These are phyloP conservation scores for Phytophthora lateralis DNA, from an alignment of 352 stramenopile genomes.

Conservation along the genomic window DNA sequence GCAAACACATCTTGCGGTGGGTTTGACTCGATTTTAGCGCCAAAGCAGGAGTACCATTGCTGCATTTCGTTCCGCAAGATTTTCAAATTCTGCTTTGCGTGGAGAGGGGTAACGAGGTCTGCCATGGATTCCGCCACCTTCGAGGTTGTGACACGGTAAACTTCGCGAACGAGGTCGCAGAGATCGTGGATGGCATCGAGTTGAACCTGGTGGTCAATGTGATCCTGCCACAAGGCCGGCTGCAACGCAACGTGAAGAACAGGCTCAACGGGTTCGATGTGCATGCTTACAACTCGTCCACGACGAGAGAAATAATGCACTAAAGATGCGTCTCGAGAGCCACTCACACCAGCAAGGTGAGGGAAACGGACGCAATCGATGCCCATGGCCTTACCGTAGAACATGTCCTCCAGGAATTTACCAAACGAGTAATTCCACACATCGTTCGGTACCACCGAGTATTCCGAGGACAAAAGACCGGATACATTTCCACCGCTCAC, in stretches of 20 bases:
- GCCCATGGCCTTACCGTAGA: slow-evolving; percentile 81
- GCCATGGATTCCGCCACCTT: slow-evolving; percentile 82
- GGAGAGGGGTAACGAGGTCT: slow-evolving; percentile 68
- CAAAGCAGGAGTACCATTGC: slow-evolving; percentile 86
- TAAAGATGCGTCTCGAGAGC: slow-evolving; percentile 69
- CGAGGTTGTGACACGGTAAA: slow-evolving; percentile 74
- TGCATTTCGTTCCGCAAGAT: slow-evolving; percentile 83
- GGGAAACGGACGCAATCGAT: slow-evolving; percentile 75
- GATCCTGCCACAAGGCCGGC: slow-evolving; percentile 81
- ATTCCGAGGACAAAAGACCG: slow-evolving; percentile 51
- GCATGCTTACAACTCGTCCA: slow-evolving; percentile 76
- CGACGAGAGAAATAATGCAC: slow-evolving; percentile 80
- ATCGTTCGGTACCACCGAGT: slow-evolving; percentile 63
- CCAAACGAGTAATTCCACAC: slow-evolving; percentile 89
- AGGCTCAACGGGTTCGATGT: slow-evolving; percentile 79
- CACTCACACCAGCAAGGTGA: slow-evolving; percentile 55
- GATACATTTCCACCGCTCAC: slow-evolving; percentile 22
- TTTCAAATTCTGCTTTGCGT: slow-evolving; percentile 74
- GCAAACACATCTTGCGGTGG: slow-evolving; percentile 79
- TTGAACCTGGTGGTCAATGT: slow-evolving; percentile 72
- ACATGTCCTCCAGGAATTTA: slow-evolving; percentile 86
- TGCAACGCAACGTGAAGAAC: slow-evolving; percentile 86
- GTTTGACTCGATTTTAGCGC: slow-evolving; percentile 68
- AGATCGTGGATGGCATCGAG: slow-evolving; percentile 74
- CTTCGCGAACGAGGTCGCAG: slow-evolving; percentile 72